Conservation (phyloP, 2,329 filamentous ascomycete species). For the Beauveria asiatica region DNA sequence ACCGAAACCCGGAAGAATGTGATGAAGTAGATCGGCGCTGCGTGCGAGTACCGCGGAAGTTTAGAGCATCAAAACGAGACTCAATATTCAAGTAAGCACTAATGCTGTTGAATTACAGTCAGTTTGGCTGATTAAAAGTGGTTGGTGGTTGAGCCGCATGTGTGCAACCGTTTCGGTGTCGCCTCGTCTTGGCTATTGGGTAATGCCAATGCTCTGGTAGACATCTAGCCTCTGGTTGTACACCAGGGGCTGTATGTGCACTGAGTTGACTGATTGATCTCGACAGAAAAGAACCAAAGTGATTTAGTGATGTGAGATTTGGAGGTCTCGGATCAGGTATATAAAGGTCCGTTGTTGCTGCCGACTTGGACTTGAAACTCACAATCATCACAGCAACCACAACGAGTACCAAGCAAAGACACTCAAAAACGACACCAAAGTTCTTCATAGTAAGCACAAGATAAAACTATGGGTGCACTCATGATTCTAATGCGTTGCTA, state of each 20-base stretch:
- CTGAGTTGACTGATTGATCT: background rate
- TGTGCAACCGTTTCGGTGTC: background rate
- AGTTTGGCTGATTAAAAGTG: background rate
- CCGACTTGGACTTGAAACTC: no score
- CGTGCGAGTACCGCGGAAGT: no score
- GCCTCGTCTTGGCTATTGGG: background rate
- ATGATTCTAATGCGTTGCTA: background rate
- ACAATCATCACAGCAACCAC: background rate
- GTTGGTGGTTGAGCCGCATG: background rate
- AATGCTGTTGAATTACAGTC: background rate
- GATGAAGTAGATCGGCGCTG: no score
- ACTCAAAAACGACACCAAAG: background rate
- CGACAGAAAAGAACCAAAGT: background rate
- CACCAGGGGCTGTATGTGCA: background rate
- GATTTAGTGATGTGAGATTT: background rate
- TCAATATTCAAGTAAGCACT: background rate
- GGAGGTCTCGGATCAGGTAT: background rate
- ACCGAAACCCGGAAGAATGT: no score
- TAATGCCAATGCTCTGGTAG: background rate
- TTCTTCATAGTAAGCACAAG: background rate
- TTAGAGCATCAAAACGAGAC: background rate
- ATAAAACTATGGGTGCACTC: background rate
- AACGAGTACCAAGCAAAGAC: background rate
- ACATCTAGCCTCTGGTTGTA: background rate
- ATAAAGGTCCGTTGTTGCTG: background rate